Base-by-base conservation (phyloP, 352 stramenopile species). In the Phytophthora pistaciae region DNA sequence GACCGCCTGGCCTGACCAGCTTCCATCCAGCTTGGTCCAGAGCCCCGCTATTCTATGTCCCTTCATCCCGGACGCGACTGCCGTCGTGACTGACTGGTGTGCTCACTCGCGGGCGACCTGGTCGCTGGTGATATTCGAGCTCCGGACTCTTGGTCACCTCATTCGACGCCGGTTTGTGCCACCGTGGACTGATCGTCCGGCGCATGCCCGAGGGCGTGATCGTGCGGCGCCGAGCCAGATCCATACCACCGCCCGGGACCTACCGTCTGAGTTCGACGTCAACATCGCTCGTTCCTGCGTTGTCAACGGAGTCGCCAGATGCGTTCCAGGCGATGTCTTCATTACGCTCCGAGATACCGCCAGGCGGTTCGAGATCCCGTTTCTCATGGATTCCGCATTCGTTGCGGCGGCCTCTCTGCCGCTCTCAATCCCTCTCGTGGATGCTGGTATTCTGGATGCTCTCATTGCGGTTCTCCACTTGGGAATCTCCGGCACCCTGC, bases 111-210 rank as follows among this genome's bases (percentile, higher is more conserved):
- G 7, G 5, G 55, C 25, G 36, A 58, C 61, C 29, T 68, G 60
- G 67, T 70, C 53, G 36, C 67, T 68, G 3, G 29, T 56, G 1
- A 23, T 70, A 2, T 38, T 54, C 0, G 38, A 69, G 21, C 11
- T 72, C 36, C 1, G 10, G 2, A 7, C 2, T 0, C 20, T 72
- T 3, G 11, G 23, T 1, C 64, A 66, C n/a, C 49, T 71, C 2
- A 29, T 70, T 10, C 16, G 40, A 16, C 16, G 13, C 5, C 40
- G 40, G 40, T 21, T 48, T 48, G 40, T 48, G 40, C 16, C 40
- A 21, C 18, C 40, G 40, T 21, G 40, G 40, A 14, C 40, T 48
- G 40, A 48, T 48, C 40, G 21, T 48, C 40, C 40, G 36, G 36
- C 18, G 3, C 1, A 48, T 48, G 40, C 18, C 40, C 40, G 3